Base-by-base conservation (phyloP, 148 eudicot genomes). In the Rhododendron molle region DNA sequence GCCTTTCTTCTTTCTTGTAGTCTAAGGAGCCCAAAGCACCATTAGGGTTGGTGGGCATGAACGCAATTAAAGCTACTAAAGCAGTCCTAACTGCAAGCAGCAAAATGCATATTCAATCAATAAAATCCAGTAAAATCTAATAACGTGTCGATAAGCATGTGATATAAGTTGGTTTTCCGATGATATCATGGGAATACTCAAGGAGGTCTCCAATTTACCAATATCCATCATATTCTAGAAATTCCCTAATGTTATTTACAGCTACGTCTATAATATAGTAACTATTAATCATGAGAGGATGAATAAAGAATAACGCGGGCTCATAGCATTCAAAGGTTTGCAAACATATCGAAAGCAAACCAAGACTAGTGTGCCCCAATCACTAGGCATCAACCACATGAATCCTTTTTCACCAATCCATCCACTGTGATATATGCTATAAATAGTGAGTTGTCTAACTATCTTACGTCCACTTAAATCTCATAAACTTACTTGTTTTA, bases 1-100 rank as follows among this genome's bases (percentile, higher is more conserved):
- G 93, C 84, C 98, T 90, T 88, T 97, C 99, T 88, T 97, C 96
- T 85, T 97, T 95, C 76, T 93, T 91, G 85, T 93, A 97, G 89
- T 97, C 98, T 26, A 97, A 81, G 80, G 99, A 97, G 83, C 98
- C 99, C 90, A 97, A 81, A 18, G 99, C 99, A 46, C 99, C 98
- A 88, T 95, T 97, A 80, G 99, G 99, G 81, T 87, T 91, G 86
- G 99, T 97, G 34, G 99, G 99, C 99, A 97, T 97, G 89, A 97
- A 97, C 74, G 99, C 99, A 73, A 97, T 93, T 69, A 97, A 90
- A 67, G 99, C 99, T 47, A 94, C 96, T 89, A 97, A 85, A 81
- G 99, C 99, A 85, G 99, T 97, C 50, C 99, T 92, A 84, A 97
- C 99, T 97, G 96, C 84, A 77, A 87, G 77, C 74, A 85, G 62